Conservation (phyloP, 345 rosid species). For the Populus ilicifolia region DNA sequence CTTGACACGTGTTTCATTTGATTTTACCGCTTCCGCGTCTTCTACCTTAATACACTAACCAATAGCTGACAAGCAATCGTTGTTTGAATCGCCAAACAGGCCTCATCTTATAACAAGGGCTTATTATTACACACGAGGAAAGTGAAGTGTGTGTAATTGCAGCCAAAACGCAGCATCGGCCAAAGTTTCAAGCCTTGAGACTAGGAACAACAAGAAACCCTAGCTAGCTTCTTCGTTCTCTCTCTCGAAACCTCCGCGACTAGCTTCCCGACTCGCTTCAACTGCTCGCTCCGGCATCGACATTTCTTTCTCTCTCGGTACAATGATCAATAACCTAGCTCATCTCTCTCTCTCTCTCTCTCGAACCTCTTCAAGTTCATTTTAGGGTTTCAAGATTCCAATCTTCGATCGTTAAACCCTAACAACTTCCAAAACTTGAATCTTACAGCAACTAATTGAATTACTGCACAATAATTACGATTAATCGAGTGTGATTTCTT, state of each 20-base stretch:
- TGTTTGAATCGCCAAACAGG: no score
- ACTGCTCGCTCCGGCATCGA: background rate
- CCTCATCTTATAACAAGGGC: no score
- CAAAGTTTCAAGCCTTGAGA: background rate
- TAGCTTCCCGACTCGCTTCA: background rate
- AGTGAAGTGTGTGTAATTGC: background rate
- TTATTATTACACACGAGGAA: background rate
- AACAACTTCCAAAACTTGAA: background rate
- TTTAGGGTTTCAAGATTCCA: background rate
- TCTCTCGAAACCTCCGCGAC: background rate
- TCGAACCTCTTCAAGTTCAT: background rate
- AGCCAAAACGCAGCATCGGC: background rate
- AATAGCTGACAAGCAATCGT: no score
- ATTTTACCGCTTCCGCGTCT: no score
- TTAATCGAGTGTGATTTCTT: background rate
- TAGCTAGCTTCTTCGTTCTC: background rate
- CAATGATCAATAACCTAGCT: background rate
- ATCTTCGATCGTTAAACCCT: background rate
- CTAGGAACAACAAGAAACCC: background rate
- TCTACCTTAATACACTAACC: no score
- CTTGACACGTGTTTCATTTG: no score
- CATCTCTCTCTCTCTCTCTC: background rate
- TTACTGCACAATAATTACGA: background rate
- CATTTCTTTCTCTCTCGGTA: background rate
- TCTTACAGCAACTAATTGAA: background rate